phyloP scores from a whole-genome alignment of 2,329 filamentous ascomycete genomes.

The Talaromyces sp. region DNA sequence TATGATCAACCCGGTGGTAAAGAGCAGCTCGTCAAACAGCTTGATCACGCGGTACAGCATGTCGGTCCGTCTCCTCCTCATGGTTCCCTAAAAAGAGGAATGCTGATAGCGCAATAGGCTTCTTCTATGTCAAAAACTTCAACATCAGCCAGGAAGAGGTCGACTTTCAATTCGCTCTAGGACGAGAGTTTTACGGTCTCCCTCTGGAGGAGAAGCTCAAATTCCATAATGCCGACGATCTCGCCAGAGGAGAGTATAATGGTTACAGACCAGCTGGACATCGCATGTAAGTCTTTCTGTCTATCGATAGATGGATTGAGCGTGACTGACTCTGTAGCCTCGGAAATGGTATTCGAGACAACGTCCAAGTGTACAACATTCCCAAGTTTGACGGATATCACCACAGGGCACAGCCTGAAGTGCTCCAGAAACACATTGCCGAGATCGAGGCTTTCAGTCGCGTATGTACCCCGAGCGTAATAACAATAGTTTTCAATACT shows the following conservation, averaged over 20 bases:
- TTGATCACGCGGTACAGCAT: constrained; percentile 53
- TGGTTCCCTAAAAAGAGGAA: not conserved
- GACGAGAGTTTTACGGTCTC: constrained; percentile 56
- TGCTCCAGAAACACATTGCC: constrained; percentile 49
- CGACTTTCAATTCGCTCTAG: constrained; percentile 60
- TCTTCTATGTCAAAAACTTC: constrained; percentile 64
- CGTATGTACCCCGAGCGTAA: not conserved
- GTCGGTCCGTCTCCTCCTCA: constrained; percentile 29
- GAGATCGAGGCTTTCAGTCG: constrained; percentile 56
- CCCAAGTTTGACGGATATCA: constrained; percentile 55
- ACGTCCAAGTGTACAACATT: constrained; percentile 59
- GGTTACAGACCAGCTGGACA: constrained; percentile 53
- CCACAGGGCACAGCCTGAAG: constrained; percentile 45
- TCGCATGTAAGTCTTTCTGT: constrained; percentile 24
- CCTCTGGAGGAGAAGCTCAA: constrained; percentile 58
- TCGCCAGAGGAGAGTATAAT: constrained; percentile 55
- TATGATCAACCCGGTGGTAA: constrained; percentile 56
- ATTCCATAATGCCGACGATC: constrained; percentile 46
- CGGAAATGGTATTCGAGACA: constrained; percentile 49
- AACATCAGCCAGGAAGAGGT: constrained; percentile 60
- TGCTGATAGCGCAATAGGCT: constrained; percentile 35
- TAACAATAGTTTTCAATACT: too few relatives aligned
- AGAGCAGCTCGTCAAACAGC: constrained; percentile 51
- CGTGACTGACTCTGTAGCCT: constrained; percentile 22
- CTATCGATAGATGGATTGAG: not conserved